These are phyloP conservation scores for Puccinia hordei DNA, from an alignment of 1,284 basidiomycete genomes.

Conservation along the genomic window DNA sequence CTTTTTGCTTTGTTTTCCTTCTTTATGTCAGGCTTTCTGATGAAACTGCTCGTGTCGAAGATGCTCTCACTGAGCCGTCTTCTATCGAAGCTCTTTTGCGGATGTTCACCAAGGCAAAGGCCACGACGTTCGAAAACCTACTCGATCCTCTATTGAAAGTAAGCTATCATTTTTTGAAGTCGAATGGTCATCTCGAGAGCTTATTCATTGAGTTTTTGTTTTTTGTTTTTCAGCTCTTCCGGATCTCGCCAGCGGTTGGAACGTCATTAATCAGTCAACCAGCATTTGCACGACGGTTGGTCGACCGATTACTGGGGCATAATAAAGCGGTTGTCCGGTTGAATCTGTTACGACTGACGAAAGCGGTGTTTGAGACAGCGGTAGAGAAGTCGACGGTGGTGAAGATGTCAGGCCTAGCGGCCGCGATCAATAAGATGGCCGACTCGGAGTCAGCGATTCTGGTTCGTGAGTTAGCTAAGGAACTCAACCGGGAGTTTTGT, in stretches of 20 bases:
- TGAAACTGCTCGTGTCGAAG: conserved; percentile 89
- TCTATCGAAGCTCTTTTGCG: conserved; percentile 74
- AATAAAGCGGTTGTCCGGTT: conserved; percentile 83
- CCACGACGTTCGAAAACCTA: conserved; percentile 90
- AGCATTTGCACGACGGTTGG: conserved; percentile 80
- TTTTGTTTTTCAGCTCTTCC: conserved; percentile 67
- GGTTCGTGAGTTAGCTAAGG: conserved; percentile 81
- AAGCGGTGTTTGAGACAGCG: conserved; percentile 81
- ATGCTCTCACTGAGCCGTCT: conserved; percentile 72
- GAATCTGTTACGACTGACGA: conserved; percentile 81
- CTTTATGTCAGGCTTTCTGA: conserved; percentile 77
- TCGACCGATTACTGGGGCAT: conserved; percentile 73
- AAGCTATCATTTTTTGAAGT: conserved; percentile 60
- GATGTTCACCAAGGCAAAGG: conserved; percentile 83
- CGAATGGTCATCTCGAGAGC: conserved; percentile 62
- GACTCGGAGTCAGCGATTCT: conserved; percentile 81
- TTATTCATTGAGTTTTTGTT: not conserved
- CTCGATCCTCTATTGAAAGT: conserved; percentile 70
- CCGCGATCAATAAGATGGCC: conserved; percentile 75
- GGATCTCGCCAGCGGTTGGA: conserved; percentile 74
- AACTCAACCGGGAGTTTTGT: conserved; percentile 63
- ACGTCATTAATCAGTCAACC: conserved; percentile 73
- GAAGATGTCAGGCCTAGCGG: conserved; percentile 73
- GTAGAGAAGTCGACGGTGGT: conserved; percentile 80
- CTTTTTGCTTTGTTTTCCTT: not conserved